Conservation (phyloP, 2,329 filamentous ascomycete species). For the Phaeosphaeria sp. region DNA sequence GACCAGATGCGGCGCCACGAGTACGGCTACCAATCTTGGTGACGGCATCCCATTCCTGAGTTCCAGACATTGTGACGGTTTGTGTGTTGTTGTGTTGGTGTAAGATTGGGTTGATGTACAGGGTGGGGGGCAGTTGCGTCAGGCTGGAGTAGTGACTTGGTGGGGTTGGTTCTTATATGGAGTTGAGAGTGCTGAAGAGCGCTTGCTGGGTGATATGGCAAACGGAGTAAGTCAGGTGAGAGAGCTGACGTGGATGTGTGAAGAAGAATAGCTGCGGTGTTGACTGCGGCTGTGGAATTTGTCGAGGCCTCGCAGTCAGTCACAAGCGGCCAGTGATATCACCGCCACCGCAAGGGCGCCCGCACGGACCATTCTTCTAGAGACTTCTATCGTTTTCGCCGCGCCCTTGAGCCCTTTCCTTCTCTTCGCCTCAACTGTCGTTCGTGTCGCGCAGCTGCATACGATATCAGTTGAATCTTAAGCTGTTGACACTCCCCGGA, state of each 20-base stretch:
- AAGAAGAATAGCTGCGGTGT: too few relatives aligned
- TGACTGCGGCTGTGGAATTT: conserved; percentile 22
- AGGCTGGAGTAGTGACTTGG: not conserved
- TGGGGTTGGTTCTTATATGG: not conserved
- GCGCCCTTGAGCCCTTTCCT: conserved; percentile 27
- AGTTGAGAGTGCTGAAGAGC: not conserved
- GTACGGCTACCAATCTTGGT: conserved; percentile 94
- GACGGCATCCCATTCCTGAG: conserved; percentile 79
- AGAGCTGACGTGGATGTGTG: too few relatives aligned
- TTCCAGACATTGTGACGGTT: conserved; percentile 62
- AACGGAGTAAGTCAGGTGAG: too few relatives aligned
- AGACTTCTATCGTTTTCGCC: conserved; percentile 22
- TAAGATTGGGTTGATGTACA: conserved; percentile 4
- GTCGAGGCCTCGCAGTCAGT: too few relatives aligned
- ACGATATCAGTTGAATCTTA: not conserved
- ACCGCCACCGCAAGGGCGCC: conserved; percentile 28
- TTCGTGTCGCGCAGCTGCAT: not conserved
- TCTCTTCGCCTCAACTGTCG: conserved; percentile 5
- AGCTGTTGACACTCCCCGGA: too few relatives aligned
- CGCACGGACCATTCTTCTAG: conserved; percentile 21
- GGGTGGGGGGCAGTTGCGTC: conserved; percentile 7
- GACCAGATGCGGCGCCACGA: conserved; percentile 68
- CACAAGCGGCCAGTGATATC: conserved; percentile 24
- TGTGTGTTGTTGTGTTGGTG: conserved; percentile 10
- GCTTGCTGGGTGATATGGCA: too few relatives aligned